Base-by-base conservation (phyloP, 306 rosid genomes). In the Vigna trinervia region DNA sequence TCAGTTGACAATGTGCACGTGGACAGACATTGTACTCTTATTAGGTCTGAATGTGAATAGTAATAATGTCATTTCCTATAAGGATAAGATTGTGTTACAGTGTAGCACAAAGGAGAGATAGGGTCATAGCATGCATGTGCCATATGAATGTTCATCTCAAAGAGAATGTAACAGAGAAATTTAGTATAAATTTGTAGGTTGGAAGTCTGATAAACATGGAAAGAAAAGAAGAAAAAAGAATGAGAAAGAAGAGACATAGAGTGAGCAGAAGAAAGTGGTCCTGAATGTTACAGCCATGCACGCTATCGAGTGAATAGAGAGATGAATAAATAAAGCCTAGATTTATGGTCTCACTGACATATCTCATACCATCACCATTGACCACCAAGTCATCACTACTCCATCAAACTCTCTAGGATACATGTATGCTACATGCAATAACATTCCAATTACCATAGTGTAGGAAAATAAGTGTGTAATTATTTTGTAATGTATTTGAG, bases 281-380 rank as follows among this genome's bases (percentile, higher is more conserved):
- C 38, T 48, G 13, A 57, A 71, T 38, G 66, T 61, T 64, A 57
- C n/a, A 17, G 15, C 8, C 58, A 50, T 7, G 13, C 20, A 50
- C 14, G 19, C 19, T 10, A 52, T 12, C 34, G 19, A 17, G 14
- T 71, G 52, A 38, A 6, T 11, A 19, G 65, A 20, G 3, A 53
- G 65, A 77, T 50, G 28, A 38, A 48, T 41, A 41, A 56, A 76
- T 56, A 78, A 69, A 67, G 76, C 80, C 78, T 74, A 67, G 56
- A 74, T 52, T 78, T 63, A 60, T 73, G 83, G 80, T 39, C 32
- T 23, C 43, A 22, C 17, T 60, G 53, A 22, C 46, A 47, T 39
- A 66, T 59, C 64, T 38, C 4, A 50, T 20, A 28, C 69, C 19
- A 46, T 17, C n/a, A 41, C 50, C 43, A 48, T 34, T 30, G 23